These are phyloP conservation scores for Didymella keratinophila DNA, from an alignment of 2,329 filamentous ascomycete species.

Conservation along the genomic window DNA sequence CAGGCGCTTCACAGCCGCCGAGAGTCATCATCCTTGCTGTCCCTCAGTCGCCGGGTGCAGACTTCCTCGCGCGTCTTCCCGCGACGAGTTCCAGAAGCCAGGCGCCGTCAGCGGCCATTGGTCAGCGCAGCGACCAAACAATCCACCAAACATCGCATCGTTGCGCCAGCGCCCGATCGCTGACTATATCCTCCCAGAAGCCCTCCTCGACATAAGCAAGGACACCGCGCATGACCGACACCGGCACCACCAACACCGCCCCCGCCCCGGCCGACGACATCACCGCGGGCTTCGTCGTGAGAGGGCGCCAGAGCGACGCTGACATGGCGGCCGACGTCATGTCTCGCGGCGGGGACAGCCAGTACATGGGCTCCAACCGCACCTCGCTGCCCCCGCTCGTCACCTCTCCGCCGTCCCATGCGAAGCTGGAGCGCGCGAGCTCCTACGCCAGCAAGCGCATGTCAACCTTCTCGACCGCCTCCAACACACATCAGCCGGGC, in stretches of 20 bases:
- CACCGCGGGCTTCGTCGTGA: not conserved
- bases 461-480: constrained; percentile 82
- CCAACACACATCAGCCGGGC: constrained; percentile 56
- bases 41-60: too few relatives aligned
- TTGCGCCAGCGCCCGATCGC: not conserved
- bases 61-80: too few relatives aligned
- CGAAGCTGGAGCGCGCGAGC: constrained; percentile 67
- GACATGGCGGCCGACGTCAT: constrained; percentile 51
- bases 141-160: not conserved
- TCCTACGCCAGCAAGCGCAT: constrained; percentile 82
- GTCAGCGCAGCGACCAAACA: not conserved
- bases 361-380: constrained; percentile 48
- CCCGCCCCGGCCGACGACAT: not conserved
- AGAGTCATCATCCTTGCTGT: not conserved
- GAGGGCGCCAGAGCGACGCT: constrained; percentile 8
- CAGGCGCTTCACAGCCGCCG: not conserved
- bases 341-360: constrained; percentile 46
- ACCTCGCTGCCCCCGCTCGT: constrained; percentile 59
- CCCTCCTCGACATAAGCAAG: not conserved
- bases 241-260: constrained; percentile 11
- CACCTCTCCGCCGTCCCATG: constrained; percentile 57
- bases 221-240: constrained; percentile 45
- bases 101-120: too few relatives aligned
- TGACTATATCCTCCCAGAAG: constrained; percentile 14
- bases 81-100: not conserved